These are phyloP conservation scores for Jatropha podagrica DNA, from an alignment of 441 rosid species.

Conservation along the genomic window DNA sequence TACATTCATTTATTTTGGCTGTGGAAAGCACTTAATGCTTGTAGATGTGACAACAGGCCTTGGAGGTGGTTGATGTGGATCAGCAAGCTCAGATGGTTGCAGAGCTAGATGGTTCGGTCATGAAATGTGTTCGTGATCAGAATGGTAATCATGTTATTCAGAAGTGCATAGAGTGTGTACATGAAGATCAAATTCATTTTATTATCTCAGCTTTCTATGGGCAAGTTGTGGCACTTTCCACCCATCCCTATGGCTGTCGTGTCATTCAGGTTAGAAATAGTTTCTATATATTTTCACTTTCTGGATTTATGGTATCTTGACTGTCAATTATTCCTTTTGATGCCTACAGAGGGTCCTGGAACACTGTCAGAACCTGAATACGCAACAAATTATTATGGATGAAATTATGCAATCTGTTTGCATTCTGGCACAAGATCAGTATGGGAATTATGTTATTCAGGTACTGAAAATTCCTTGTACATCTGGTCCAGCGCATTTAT, in stretches of 20 bases:
- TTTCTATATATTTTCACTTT: too few relatives aligned
- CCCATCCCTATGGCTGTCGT: constrained; percentile 91
- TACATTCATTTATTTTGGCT: constrained; percentile 9
- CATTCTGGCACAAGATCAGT: constrained; percentile 85
- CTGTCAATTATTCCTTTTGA: constrained; percentile 15
- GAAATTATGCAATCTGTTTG: constrained; percentile 81
- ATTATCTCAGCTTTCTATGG: constrained; percentile 79
- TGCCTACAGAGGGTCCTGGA: constrained; percentile 77
- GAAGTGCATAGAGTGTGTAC: constrained; percentile 88
- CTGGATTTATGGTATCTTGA: constrained; percentile 13
- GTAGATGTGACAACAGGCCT: constrained; percentile 50
- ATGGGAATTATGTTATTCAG: constrained; percentile 97
- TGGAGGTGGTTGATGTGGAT: constrained; percentile 82
- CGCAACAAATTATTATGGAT: constrained; percentile 72
- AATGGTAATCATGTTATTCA: constrained; percentile 98
- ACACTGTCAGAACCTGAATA: constrained; percentile 62
- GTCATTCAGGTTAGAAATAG: constrained; percentile 72
- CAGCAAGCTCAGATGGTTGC: constrained; percentile 70
- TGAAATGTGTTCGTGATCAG: constrained; percentile 96
- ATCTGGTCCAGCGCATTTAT: neutral
- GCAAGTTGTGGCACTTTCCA: constrained; percentile 79
- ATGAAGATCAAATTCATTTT: constrained; percentile 74
- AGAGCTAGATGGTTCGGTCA: constrained; percentile 84
- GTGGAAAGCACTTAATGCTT: constrained; percentile 22
- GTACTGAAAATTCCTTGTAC: constrained; percentile 31